Evolutionary conservation across 257 asterid species (phyloP).

Genomic region (Nicotiana knightiana): DNA sequence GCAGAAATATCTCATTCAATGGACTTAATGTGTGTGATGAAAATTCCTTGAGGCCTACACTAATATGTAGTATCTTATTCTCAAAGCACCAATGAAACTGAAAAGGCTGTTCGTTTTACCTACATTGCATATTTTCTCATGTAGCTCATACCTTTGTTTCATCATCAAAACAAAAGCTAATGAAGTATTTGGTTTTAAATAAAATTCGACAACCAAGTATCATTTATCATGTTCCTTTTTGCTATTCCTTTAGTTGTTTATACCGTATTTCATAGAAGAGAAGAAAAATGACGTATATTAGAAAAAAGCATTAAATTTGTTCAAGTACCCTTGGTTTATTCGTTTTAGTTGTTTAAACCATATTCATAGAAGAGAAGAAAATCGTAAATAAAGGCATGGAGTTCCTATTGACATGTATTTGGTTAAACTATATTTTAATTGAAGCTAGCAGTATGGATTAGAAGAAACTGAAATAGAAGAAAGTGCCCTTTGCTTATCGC

Average conservation of each 20-base stretch:
- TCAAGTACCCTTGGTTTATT: background rate
- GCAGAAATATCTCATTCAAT: background rate
- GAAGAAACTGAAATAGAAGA: background rate
- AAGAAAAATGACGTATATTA: background rate
- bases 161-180: background rate
- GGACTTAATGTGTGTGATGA: background rate
- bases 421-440: background rate
- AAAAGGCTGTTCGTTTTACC: background rate
- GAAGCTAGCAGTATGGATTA: background rate
- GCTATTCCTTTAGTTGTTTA: background rate
- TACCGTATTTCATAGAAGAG: background rate
- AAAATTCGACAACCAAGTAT: background rate
- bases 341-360: background rate
- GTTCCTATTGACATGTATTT: background rate
- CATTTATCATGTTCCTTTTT: background rate
- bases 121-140: background rate
- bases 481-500: background rate
- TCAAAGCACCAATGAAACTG: background rate
- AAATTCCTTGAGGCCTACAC: background rate
- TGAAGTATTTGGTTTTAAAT: background rate
- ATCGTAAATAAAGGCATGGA: background rate
- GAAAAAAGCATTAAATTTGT: background rate
- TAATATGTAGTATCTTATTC: background rate
- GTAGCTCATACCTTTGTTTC: background rate
- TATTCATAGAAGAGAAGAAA: background rate